These are phyloP conservation scores for Phytophthora chlamydospora DNA, from an alignment of 352 stramenopile genomes.

Conservation along the genomic window DNA sequence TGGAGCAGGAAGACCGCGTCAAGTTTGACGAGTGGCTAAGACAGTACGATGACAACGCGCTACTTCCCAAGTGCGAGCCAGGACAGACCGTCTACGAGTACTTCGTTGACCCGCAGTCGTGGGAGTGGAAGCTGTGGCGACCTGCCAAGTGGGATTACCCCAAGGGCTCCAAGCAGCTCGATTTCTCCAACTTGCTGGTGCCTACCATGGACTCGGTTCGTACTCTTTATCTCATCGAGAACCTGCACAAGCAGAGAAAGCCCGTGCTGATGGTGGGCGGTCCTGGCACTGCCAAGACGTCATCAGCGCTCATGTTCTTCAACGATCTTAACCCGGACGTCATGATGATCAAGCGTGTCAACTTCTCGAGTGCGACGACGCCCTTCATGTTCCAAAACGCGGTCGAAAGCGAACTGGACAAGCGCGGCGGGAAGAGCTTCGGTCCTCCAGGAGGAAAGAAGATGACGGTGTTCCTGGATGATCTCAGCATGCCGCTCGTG, in stretches of 20 bases:
- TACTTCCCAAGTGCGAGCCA: slow-evolving; percentile 92
- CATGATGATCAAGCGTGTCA: slow-evolving; percentile 98
- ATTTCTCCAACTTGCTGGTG: slow-evolving; percentile 98
- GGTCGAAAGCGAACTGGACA: slow-evolving; percentile 98
- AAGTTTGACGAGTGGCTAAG: slow-evolving; percentile 97
- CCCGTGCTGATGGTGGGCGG: slow-evolving; percentile 96
- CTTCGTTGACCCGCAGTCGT: slow-evolving; percentile 91
- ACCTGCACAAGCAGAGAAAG: slow-evolving; percentile 94
- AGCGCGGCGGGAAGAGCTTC: slow-evolving; percentile 98
- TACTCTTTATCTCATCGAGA: slow-evolving; percentile 92
- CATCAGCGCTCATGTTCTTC: slow-evolving; percentile 98
- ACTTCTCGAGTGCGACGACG: slow-evolving; percentile 98
- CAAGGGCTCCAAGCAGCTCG: slow-evolving; percentile 91
- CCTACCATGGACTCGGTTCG: slow-evolving; percentile 98
- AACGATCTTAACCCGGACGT: slow-evolving; percentile 92
- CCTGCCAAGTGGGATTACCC: slow-evolving; percentile 97
- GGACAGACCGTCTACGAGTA: slow-evolving; percentile 94
- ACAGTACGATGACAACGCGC: slow-evolving; percentile 89
- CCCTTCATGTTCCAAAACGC: slow-evolving; percentile 98
- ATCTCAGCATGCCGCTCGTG: slow-evolving; percentile 97
- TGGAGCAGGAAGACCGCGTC: slow-evolving; percentile 95
- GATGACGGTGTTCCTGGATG: slow-evolving; percentile 99
- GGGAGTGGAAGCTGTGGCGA: slow-evolving; percentile 96
- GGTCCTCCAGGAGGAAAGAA: slow-evolving; percentile 97
- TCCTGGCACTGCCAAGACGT: slow-evolving; percentile 98